Conservation (phyloP, 345 rosid genomes). For the Ceriops decandra region DNA sequence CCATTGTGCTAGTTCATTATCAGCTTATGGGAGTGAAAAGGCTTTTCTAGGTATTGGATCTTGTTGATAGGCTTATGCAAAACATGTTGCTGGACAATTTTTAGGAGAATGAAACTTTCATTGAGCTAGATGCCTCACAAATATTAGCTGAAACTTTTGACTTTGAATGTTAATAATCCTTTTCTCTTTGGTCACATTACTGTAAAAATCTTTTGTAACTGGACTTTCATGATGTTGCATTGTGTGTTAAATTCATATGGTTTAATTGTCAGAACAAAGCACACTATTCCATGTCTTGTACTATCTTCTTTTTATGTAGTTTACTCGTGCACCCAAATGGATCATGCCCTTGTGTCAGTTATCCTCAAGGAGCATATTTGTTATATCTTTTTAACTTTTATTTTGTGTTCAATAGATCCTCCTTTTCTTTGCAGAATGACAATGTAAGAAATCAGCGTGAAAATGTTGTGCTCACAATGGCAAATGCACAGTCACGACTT, state of each 20-base stretch:
- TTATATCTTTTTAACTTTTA: neutral
- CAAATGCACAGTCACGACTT: slow-evolving; percentile 87
- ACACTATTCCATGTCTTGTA: too few species aligned
- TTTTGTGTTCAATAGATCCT: slow-evolving; percentile 11
- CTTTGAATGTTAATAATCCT: too few species aligned
- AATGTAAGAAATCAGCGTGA: slow-evolving; percentile 92
- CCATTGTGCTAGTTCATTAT: too few species aligned
- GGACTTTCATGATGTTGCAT: too few species aligned
- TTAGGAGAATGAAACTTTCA: neutral
- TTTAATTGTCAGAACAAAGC: too few species aligned
- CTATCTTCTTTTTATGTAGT: too few species aligned
- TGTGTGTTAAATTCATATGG: too few species aligned
- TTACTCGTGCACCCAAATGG: too few species aligned
- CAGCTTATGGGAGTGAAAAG: neutral
- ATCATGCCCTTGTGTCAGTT: neutral
- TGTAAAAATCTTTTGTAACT: too few species aligned
- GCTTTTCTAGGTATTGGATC: neutral
- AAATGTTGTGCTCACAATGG: slow-evolving; percentile 75
- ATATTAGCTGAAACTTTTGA: neutral
- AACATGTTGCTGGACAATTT: neutral
- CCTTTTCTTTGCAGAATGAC: slow-evolving; percentile 57
- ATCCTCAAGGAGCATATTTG: neutral
- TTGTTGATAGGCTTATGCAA: neutral
- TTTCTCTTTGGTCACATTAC: too few species aligned
- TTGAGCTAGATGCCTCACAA: neutral